Percentiles rank a stretch among this genome's conserved stretches.
These are phyloP conservation scores for Sphagnurus paluster DNA, from an alignment of 1,284 basidiomycete genomes.

Conservation along the genomic window DNA sequence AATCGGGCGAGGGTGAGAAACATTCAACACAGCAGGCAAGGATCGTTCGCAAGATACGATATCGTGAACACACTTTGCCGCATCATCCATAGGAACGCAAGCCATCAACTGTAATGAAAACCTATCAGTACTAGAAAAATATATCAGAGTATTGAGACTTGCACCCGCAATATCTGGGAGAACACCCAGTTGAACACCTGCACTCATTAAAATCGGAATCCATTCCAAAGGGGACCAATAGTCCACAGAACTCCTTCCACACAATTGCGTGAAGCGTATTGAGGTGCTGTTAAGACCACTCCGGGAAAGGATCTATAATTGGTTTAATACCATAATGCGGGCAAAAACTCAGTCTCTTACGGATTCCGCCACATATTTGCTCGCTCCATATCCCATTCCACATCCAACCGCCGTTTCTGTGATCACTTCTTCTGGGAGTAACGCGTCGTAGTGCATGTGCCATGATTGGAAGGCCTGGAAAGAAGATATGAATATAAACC, in stretches of 20 bases:
- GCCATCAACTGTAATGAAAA: constrained; percentile 13
- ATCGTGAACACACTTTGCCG: constrained; percentile 15
- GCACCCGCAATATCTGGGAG: constrained; percentile 16
- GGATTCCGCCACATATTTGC: constrained; percentile 23
- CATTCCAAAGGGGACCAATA: constrained; percentile 24
- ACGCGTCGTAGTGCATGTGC: constrained; percentile 6
- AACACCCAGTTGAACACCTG: constrained; percentile 19
- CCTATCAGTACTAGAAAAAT: background rate
- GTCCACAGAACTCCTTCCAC: constrained; percentile 19
- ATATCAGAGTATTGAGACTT: background rate
- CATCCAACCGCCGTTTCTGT: constrained; percentile 16
- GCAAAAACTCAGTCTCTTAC: constrained; percentile 6
- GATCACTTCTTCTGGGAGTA: constrained; percentile 21
- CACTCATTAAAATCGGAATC: constrained; percentile 22
- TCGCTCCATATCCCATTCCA: constrained; percentile 23
- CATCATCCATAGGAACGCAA: constrained; percentile 20
- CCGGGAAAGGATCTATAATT: constrained; percentile 6
- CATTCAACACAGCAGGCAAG: constrained; percentile 13
- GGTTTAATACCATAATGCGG: background rate
- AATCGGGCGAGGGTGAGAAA: constrained; percentile 20
- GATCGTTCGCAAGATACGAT: constrained; percentile 9
- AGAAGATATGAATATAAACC: constrained; percentile 27
- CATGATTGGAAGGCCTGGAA: constrained; percentile 17
- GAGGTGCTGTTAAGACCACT: constrained; percentile 19
- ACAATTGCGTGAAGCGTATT: constrained; percentile 20